Conservation (phyloP, 2,329 filamentous ascomycete genomes). For the Diaporthe citrichinensis region DNA sequence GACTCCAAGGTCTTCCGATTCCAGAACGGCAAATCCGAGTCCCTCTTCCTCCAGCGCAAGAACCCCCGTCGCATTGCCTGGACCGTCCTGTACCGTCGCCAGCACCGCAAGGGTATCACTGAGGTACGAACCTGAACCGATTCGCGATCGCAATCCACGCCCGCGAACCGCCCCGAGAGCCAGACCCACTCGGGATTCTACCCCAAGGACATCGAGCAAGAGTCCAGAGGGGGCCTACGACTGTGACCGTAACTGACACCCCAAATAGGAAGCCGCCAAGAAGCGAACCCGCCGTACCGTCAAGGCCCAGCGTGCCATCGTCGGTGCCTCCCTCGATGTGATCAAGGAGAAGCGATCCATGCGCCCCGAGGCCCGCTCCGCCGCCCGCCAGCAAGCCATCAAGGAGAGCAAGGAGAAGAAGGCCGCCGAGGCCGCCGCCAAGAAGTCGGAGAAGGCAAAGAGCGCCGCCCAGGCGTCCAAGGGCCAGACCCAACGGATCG, state of each 20-base stretch:
- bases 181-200: conserved; percentile 26
- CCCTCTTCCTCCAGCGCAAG: conserved; percentile 99
- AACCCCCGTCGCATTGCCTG: conserved; percentile 99
- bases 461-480: conserved; percentile 79
- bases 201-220: not conserved
- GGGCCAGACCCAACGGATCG: conserved; percentile 84
- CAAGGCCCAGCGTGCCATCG: conserved; percentile 99
- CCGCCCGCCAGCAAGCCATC: conserved; percentile 90
- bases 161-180: conserved; percentile 14
- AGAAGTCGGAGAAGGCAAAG: conserved; percentile 99
- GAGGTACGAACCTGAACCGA: conserved; percentile 79
- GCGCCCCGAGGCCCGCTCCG: conserved; percentile 95
- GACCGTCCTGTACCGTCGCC: conserved; percentile 97
- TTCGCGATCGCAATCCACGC: conserved; percentile 34
- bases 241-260: conserved; percentile 54
- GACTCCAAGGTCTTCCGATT: conserved; percentile 99
- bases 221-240: not conserved
- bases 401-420: conserved; percentile 99
- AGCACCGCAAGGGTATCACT: conserved; percentile 99
- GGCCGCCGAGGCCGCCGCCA: conserved; percentile 85
- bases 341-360: conserved; percentile 98
- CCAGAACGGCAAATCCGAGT: conserved; percentile 99
- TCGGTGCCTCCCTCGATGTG: conserved; percentile 98
- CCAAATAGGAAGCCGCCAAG: conserved; percentile 95
- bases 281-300: conserved; percentile 98